Evolutionary conservation across 129 eudicot species (phyloP), one percentile per base, ranked within the genome.

Genomic region (Saposhnikovia divaricata): DNA sequence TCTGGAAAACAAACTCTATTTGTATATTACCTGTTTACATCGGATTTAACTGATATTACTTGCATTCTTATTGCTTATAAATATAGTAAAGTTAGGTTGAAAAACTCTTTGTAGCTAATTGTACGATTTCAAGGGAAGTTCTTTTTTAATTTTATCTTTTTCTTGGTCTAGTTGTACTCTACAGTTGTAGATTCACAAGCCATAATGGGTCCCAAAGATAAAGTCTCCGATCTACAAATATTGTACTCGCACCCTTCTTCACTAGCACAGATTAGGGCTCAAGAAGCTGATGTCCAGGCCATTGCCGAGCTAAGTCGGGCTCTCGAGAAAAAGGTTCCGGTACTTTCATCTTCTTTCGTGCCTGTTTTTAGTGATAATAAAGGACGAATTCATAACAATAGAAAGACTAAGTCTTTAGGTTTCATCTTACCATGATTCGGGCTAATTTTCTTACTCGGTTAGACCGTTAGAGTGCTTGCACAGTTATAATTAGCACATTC

Each of bases 281-380:
- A 85, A 77, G 86, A 83, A 81, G 85, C 85, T 14, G 87, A 86
- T 82, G 83, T 86, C 69, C 84, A 84, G 61, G 89, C 85, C 61
- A 84, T 86, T 40, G 82, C 92, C 42, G 88, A 83, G 84, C 86
- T 86, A 55, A 82, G 80, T 50, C 85, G 87, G 53, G 83, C 88
- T 44, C 86, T 84, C 23, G 88, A 86, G 81, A 86, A 87, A 77
- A 89, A 89, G 92, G 92, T 89, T 75, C 63, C 46, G 50, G 45
- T 75, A 74, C 76, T 74, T 63, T 14, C 38, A 46, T 28, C 57
- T 46, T 75, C 15, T 25, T 46, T 15, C 43, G 8, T 75, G 27
- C 59, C 46, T 46, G 25, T 27, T 27, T 47, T 37, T 75, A 25
- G 42, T 14, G 25, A 45, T 19, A 9, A 39, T 73, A 37, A 21